Percentiles rank a stretch among this genome's conserved stretches.
These are phyloP conservation scores for Epicoccum nigrum DNA, from an alignment of 2,329 filamentous ascomycete genomes.

Conservation along the genomic window DNA sequence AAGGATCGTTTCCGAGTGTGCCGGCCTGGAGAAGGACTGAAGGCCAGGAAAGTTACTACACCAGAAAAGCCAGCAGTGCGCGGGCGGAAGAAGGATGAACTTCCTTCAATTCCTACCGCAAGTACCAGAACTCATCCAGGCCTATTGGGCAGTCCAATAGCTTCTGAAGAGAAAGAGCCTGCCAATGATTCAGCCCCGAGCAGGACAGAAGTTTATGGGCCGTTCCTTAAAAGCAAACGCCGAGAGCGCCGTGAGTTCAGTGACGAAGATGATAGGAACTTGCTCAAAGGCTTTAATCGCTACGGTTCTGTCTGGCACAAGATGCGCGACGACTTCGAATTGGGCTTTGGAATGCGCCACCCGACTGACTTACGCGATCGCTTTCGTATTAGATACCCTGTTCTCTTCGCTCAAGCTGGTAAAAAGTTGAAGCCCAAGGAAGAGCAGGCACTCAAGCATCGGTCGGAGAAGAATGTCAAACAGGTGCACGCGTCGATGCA, in stretches of 20 bases:
- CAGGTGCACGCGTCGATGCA: background rate
- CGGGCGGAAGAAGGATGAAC: background rate
- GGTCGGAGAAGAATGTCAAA: constrained; percentile 7
- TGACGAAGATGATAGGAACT: constrained; percentile 61
- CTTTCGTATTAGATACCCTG: constrained; percentile 65
- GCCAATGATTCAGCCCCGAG: constrained; percentile 19
- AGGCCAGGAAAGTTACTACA: constrained; percentile 38
- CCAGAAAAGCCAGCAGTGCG: constrained; percentile 41
- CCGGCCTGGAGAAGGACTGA: constrained; percentile 51
- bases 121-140: background rate
- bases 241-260: constrained; percentile 63
- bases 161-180: background rate
- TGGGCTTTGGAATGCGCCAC: constrained; percentile 59
- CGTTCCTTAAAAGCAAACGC: constrained; percentile 57
- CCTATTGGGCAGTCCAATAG: background rate
- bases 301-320: constrained; percentile 66
- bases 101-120: too few relatives aligned
- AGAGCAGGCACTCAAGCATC: constrained; percentile 24
- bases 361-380: constrained; percentile 66
- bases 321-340: constrained; percentile 61
- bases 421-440: constrained; percentile 48
- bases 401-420: constrained; percentile 60
- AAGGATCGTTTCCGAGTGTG: constrained; percentile 67
- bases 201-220: constrained; percentile 56
- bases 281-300: constrained; percentile 64